Evolutionary conservation across 352 stramenopile genomes (phyloP).

Genomic region (Phytophthora aleatoria): DNA sequence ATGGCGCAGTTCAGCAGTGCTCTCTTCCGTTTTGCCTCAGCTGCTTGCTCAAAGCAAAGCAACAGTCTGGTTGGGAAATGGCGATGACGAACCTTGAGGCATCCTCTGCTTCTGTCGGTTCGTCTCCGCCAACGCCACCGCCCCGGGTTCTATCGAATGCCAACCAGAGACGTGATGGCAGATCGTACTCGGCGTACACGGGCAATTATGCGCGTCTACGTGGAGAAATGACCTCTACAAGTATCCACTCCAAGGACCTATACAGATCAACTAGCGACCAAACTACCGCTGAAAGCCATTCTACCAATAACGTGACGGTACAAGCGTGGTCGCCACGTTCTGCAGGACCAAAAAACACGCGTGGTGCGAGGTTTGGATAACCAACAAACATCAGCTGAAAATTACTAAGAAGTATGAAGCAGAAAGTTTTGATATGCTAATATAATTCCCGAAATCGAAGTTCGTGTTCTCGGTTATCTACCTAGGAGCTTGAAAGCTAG

Average conservation of each 20-base stretch:
- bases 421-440: too few relatives aligned
- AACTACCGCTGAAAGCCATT: background rate
- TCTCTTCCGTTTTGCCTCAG: conserved; percentile 51
- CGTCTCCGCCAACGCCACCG: conserved; percentile 1
- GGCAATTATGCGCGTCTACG: background rate
- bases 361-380: conserved; percentile 10
- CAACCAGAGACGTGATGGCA: conserved; percentile 1
- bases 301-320: background rate
- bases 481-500: too few relatives aligned
- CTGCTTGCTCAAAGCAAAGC: conserved; percentile 56
- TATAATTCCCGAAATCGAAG: too few relatives aligned
- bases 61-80: conserved; percentile 47
- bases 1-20: conserved; percentile 36
- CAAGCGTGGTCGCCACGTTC: conserved; percentile 5
- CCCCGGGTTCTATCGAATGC: background rate
- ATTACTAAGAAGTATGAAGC: too few relatives aligned
- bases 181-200: conserved; percentile 19
- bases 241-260: background rate
- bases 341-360: conserved; percentile 11
- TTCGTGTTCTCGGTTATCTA: too few relatives aligned
- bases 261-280: conserved; percentile 6
- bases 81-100: conserved; percentile 16
- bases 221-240: conserved; percentile 2
- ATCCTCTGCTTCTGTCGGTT: conserved; percentile 1
- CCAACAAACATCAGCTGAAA: background rate